Percentiles rank a stretch among this genome's conserved stretches.
These are phyloP conservation scores for Cyanidiococcus yangmingshanensis DNA, from an alignment of 23 red algal species.

Conservation along the genomic window DNA sequence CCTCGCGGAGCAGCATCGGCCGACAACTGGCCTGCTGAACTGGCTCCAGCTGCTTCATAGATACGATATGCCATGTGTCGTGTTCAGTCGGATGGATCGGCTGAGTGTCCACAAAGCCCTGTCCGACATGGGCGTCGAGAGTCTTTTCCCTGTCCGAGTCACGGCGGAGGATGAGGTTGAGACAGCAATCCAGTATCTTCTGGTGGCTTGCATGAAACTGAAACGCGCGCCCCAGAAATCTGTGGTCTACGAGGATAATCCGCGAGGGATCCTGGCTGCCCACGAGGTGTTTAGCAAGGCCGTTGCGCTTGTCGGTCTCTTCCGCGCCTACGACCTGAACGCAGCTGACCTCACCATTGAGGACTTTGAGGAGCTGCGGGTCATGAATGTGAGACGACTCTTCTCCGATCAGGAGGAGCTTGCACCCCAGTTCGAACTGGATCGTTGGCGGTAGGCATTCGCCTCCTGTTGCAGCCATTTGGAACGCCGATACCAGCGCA, in stretches of 20 bases:
- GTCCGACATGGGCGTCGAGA: conserved; percentile 31
- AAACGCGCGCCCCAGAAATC: conserved; percentile 67
- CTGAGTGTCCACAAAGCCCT: conserved; percentile 26
- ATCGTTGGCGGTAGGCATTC: not conserved
- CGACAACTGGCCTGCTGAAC: conserved; percentile 24
- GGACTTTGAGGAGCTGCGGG: conserved; percentile 56
- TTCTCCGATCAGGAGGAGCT: conserved; percentile 51
- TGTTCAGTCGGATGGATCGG: conserved; percentile 34
- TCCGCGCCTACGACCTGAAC: conserved; percentile 71
- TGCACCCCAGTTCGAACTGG: not conserved
- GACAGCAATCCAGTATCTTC: conserved; percentile 49
- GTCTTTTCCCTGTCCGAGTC: conserved; percentile 43
- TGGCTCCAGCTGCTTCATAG: conserved; percentile 52
- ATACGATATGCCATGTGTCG: conserved; percentile 41
- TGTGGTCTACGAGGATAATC: conserved; percentile 71
- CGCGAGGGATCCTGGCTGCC: conserved; percentile 52
- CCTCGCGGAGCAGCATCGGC: conserved; percentile 18
- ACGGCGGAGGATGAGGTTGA: conserved; percentile 64
- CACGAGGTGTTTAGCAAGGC: conserved; percentile 69
- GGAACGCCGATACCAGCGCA: no score
- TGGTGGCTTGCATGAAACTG: conserved; percentile 51
- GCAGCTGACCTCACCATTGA: conserved; percentile 56
- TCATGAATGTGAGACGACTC: conserved; percentile 65
- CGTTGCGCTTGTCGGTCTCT: conserved; percentile 56
- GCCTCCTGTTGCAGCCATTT: no score